Percentiles rank a stretch among this genome's conserved stretches.
These are phyloP conservation scores for Mycosphaerelloides madeirae DNA, from an alignment of 2,329 filamentous ascomycete genomes.

Conservation along the genomic window DNA sequence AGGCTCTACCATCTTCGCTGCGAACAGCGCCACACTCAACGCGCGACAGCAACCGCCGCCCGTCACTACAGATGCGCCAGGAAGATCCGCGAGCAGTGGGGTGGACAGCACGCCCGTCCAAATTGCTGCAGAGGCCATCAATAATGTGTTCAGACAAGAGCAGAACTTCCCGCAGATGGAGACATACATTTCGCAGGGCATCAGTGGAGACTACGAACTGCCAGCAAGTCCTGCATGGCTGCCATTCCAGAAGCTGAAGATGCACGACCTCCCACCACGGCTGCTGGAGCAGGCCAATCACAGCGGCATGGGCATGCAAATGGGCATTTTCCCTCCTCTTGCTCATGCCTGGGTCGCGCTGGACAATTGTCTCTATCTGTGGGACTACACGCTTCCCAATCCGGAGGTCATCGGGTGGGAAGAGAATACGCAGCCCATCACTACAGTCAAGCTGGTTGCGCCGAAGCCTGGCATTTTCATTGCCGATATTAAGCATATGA, in stretches of 20 bases:
- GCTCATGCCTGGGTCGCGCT: slow-evolving; percentile 95
- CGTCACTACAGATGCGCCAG: slow-evolving; percentile 8
- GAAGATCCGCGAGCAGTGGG: slow-evolving; percentile 9
- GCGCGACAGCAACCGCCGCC: slow-evolving; percentile 22
- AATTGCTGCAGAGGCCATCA: slow-evolving; percentile 78
- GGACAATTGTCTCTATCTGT: slow-evolving; percentile 92
- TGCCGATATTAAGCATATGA: slow-evolving; percentile 74
- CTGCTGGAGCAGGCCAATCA: slow-evolving; percentile 91
- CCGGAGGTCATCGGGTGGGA: slow-evolving; percentile 90
- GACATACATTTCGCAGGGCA: slow-evolving; percentile 76
- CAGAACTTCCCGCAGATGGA: slow-evolving; percentile 83
- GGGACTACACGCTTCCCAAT: slow-evolving; percentile 94
- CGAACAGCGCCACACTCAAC: slow-evolving; percentile 27
- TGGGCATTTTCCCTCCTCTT: slow-evolving; percentile 92
- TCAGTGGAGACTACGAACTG: slow-evolving; percentile 87
- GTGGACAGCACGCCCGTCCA: slow-evolving; percentile 53
- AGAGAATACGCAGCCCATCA: slow-evolving; percentile 81
- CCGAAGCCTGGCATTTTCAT: slow-evolving; percentile 87
- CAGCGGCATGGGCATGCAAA: slow-evolving; percentile 80
- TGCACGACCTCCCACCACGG: slow-evolving; percentile 84
- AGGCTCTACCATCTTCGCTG: slow-evolving; percentile 30
- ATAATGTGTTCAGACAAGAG: slow-evolving; percentile 70
- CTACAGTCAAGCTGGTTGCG: slow-evolving; percentile 79
- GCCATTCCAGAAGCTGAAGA: slow-evolving; percentile 81
- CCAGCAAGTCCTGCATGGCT: slow-evolving; percentile 66